Evolutionary conservation across 139 green algal species (phyloP).

Genomic region (Chlorella vulgaris): DNA sequence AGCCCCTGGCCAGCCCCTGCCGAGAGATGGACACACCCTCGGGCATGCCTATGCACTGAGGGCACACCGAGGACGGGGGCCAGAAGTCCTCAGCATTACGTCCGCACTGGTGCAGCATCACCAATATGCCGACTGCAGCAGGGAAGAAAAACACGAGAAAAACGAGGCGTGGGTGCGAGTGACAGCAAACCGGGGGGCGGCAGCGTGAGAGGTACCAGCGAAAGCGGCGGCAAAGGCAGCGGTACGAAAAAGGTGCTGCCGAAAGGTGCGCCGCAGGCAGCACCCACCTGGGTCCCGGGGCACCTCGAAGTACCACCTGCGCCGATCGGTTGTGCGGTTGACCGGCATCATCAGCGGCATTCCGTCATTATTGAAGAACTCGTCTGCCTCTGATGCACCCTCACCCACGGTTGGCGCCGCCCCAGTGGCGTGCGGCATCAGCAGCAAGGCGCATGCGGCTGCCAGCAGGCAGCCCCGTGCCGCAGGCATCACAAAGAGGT

Average conservation of each 20-base stretch:
- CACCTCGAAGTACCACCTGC: conserved; percentile 11
- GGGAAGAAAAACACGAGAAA: background rate
- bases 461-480: too few relatives aligned
- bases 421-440: background rate
- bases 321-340: conserved; percentile 8
- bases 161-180: background rate
- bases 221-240: background rate
- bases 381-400: too few relatives aligned
- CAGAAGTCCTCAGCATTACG: conserved; percentile 31
- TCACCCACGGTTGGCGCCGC: too few relatives aligned
- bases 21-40: conserved; percentile 20
- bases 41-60: conserved; percentile 33
- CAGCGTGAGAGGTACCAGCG: background rate
- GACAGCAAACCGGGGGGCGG: background rate
- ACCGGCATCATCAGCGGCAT: conserved; percentile 22
- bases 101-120: conserved; percentile 27
- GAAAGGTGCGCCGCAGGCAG: background rate
- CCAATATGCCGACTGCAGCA: conserved; percentile 4
- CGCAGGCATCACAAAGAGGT: too few relatives aligned
- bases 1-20: conserved; percentile 21
- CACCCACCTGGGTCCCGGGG: conserved; percentile 11
- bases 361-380: background rate
- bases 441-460: background rate
- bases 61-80: conserved; percentile 18
- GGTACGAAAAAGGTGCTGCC: background rate